These are phyloP conservation scores for Scheffersomyces lignosus DNA, from an alignment of 805 yeast species.

Conservation along the genomic window DNA sequence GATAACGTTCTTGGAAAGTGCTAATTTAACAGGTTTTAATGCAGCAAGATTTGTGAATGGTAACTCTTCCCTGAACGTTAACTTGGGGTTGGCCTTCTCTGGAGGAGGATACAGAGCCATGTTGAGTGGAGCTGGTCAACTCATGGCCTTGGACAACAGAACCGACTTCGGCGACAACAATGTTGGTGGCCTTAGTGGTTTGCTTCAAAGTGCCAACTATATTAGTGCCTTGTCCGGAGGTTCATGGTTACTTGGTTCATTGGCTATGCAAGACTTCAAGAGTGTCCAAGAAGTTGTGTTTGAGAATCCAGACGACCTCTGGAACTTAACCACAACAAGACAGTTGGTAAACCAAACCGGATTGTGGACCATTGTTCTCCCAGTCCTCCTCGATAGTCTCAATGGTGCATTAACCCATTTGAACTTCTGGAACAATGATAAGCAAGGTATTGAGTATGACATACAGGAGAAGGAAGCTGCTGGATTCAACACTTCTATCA, in stretches of 20 bases:
- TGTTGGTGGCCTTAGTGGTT: slow-evolving; percentile 61
- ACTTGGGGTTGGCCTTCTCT: slow-evolving; percentile 36
- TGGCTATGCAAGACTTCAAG: slow-evolving; percentile 71
- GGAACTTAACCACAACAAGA: slow-evolving; percentile 34
- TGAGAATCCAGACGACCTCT: slow-evolving; percentile 26
- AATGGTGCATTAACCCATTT: slow-evolving; percentile 27
- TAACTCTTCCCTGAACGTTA: slow-evolving; percentile 9
- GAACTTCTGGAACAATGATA: slow-evolving; percentile 28
- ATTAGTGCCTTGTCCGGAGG: slow-evolving; percentile 84
- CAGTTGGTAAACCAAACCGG: slow-evolving; percentile 26
- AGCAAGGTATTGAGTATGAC: slow-evolving; percentile 50
- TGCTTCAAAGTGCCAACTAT: slow-evolving; percentile 69
- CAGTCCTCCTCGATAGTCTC: slow-evolving; percentile 22
- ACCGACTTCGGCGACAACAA: slow-evolving; percentile 52
- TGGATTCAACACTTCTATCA: slow-evolving; percentile 65
- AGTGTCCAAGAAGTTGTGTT: slow-evolving; percentile 57
- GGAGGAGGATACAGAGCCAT: slow-evolving; percentile 46
- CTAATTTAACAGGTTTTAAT: slow-evolving; percentile 22
- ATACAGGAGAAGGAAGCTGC: slow-evolving; percentile 48
- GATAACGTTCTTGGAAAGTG: slow-evolving; percentile 18
- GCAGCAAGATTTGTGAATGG: slow-evolving; percentile 18
- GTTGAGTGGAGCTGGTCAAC: slow-evolving; percentile 80
- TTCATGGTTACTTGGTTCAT: slow-evolving; percentile 73
- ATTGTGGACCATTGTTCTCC: slow-evolving; percentile 16
- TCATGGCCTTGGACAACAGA: slow-evolving; percentile 76